Percentiles rank a stretch among this genome's conserved stretches.
Conservation (phyloP, 2,329 filamentous ascomycete genomes). For the Fusarium verrucosum region DNA sequence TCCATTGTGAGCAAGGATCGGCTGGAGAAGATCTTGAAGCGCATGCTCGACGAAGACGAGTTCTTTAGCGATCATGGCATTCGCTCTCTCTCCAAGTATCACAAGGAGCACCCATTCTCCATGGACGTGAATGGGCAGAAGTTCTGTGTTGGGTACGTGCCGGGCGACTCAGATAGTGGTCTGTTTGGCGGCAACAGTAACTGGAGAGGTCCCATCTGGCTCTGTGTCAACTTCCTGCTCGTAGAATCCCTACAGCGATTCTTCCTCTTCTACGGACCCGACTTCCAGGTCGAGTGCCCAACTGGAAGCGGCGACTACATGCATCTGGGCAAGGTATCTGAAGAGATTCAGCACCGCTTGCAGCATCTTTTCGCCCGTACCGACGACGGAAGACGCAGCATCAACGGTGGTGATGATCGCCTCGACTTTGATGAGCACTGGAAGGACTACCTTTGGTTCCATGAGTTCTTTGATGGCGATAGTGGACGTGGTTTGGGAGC, state of each 20-base stretch:
- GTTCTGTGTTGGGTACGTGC: conserved; percentile 88
- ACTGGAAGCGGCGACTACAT: conserved; percentile 93
- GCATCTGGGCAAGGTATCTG: conserved; percentile 93
- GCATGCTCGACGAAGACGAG: conserved; percentile 94
- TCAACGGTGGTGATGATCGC: conserved; percentile 84
- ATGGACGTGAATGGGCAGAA: conserved; percentile 96
- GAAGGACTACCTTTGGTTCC: conserved; percentile 88
- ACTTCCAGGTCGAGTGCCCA: conserved; percentile 90
- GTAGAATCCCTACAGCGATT: conserved; percentile 95
- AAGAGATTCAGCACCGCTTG: conserved; percentile 93
- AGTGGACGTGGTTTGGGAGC: conserved; percentile 88
- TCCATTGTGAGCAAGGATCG: conserved; percentile 93
- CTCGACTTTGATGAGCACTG: conserved; percentile 93
- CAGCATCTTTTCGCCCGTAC: conserved; percentile 89
- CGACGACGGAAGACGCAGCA: conserved; percentile 85
- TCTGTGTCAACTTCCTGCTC: conserved; percentile 94
- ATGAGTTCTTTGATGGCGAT: conserved; percentile 97
- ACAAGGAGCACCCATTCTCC: conserved; percentile 87
- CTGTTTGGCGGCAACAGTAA: conserved; percentile 98
- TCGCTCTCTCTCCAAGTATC: conserved; percentile 88
- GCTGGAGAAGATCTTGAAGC: conserved; percentile 85
- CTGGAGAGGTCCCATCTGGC: conserved; percentile 95
- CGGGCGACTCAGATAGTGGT: conserved; percentile 95
- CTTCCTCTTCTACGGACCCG: conserved; percentile 93
- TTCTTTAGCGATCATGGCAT: conserved; percentile 93